Evolutionary conservation across 192 early-diverging fungal genomes (phyloP).

Genomic region (Backusella parvicylindrica): DNA sequence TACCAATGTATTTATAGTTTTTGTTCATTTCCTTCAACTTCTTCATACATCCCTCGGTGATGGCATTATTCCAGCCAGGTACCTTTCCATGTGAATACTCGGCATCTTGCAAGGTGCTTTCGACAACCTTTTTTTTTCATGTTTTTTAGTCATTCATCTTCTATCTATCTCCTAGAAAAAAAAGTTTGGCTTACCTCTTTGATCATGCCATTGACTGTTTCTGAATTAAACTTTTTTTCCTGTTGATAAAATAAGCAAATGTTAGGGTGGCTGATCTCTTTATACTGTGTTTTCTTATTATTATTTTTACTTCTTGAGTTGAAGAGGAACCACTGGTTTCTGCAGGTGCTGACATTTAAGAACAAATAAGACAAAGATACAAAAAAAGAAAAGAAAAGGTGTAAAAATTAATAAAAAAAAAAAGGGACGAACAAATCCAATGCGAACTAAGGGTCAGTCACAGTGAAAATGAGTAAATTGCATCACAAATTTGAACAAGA

Average conservation of each 20-base stretch:
- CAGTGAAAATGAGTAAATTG: too few relatives aligned
- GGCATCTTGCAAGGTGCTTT: slow-evolving; percentile 61
- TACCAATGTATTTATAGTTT: slow-evolving; percentile 80
- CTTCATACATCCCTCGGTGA: slow-evolving; percentile 65
- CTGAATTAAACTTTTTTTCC: slow-evolving; percentile 23
- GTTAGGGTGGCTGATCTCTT: neutral
- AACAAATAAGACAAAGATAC: neutral
- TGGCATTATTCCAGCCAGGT: slow-evolving; percentile 70
- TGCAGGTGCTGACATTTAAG: neutral
- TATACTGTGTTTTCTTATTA: neutral
- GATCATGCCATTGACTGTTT: slow-evolving; percentile 27
- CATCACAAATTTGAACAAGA: too few relatives aligned
- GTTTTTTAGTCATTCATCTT: neutral
- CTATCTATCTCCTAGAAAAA: neutral
- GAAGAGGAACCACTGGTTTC: neutral
- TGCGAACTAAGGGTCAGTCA: too few relatives aligned
- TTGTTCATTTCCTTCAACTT: slow-evolving; percentile 64
- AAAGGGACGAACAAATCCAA: too few relatives aligned
- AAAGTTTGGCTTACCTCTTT: slow-evolving; percentile 29
- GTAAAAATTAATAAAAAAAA: too few relatives aligned
- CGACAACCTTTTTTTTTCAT: slow-evolving; percentile 47
- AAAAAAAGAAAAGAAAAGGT: neutral
- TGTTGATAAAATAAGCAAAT: neutral
- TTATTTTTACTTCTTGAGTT: neutral
- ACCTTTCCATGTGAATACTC: slow-evolving; percentile 74